Percentiles rank a stretch among this genome's conserved stretches.
Evolutionary conservation across 345 rosid species (phyloP).

Genomic region (Cardamine occulta): DNA sequence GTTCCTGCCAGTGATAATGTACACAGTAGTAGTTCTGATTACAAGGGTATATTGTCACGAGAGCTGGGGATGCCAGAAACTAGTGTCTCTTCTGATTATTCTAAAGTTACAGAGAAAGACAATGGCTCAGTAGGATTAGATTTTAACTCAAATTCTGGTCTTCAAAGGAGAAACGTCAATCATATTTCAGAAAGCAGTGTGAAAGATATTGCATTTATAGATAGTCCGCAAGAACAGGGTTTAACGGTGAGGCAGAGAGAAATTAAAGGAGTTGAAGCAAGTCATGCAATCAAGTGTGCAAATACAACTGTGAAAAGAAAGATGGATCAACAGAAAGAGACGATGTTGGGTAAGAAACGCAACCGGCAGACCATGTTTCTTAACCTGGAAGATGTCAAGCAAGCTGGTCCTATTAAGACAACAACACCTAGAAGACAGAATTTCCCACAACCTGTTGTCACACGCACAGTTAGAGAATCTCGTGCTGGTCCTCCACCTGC

Average conservation of each 20-base stretch:
- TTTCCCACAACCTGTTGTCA: slow-evolving; percentile 55
- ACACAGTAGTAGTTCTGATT: slow-evolving; percentile 14
- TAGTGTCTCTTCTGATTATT: slow-evolving; percentile 36
- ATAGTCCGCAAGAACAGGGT: slow-evolving; percentile 53
- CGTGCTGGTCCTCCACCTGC: slow-evolving; percentile 51
- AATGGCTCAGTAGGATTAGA: slow-evolving; percentile 46
- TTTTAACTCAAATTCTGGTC: slow-evolving; percentile 35
- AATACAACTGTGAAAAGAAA: slow-evolving; percentile 80
- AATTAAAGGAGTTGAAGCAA: slow-evolving; percentile 82
- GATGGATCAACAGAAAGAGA: slow-evolving; percentile 91
- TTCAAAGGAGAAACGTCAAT: slow-evolving; percentile 46
- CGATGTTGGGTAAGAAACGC: slow-evolving; percentile 97
- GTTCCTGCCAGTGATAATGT: slow-evolving; percentile 39
- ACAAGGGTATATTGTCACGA: background rate
- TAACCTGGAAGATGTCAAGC: slow-evolving; percentile 92
- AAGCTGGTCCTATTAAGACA: slow-evolving; percentile 73
- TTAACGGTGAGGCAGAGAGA: slow-evolving; percentile 66
- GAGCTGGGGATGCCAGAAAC: background rate
- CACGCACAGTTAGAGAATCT: slow-evolving; percentile 81
- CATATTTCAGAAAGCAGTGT: slow-evolving; percentile 54
- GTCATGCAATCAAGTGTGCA: slow-evolving; percentile 67
- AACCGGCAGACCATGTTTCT: slow-evolving; percentile 91
- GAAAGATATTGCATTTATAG: slow-evolving; percentile 46
- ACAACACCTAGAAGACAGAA: slow-evolving; percentile 82
- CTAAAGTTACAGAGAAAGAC: slow-evolving; percentile 44